Evolutionary conservation across 2,329 filamentous ascomycete species (phyloP).

Genomic region (Colletotrichum chrysophilum): DNA sequence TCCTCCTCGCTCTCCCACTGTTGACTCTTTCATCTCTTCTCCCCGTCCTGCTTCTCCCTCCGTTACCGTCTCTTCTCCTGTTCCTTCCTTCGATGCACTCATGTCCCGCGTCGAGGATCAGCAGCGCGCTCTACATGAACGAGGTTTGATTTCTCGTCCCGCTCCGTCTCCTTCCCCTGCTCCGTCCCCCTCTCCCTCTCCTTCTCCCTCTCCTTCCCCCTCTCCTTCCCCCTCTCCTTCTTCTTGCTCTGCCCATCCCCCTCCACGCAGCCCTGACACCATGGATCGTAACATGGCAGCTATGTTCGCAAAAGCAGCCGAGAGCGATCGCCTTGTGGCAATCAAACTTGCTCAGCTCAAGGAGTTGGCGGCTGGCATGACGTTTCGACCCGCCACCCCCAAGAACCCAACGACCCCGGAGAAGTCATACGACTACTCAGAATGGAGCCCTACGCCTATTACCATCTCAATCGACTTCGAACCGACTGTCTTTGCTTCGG

Average conservation of each 20-base stretch:
- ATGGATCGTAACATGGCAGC: neutral
- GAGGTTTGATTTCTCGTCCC: neutral
- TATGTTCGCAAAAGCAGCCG: neutral
- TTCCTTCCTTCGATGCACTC: neutral
- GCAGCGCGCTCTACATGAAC: neutral
- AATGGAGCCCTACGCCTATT: neutral
- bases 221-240: neutral
- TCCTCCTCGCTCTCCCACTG: neutral
- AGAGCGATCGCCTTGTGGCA: neutral
- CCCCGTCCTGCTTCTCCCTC: neutral
- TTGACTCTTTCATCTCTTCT: neutral
- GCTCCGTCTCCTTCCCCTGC: neutral
- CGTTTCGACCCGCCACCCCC: neutral
- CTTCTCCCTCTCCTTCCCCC: neutral
- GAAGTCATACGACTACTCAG: neutral
- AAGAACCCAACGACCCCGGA: neutral
- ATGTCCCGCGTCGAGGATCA: neutral
- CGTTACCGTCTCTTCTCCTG: neutral
- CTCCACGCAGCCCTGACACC: neutral
- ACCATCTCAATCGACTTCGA: slow-evolving; percentile 1
- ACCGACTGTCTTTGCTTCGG: neutral
- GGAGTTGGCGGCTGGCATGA: neutral
- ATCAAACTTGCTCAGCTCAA: neutral
- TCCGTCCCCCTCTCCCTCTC: neutral
- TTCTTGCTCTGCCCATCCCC: neutral